Conservation (phyloP, 2,329 filamentous ascomycete genomes). For the Cryphonectria japonica region DNA sequence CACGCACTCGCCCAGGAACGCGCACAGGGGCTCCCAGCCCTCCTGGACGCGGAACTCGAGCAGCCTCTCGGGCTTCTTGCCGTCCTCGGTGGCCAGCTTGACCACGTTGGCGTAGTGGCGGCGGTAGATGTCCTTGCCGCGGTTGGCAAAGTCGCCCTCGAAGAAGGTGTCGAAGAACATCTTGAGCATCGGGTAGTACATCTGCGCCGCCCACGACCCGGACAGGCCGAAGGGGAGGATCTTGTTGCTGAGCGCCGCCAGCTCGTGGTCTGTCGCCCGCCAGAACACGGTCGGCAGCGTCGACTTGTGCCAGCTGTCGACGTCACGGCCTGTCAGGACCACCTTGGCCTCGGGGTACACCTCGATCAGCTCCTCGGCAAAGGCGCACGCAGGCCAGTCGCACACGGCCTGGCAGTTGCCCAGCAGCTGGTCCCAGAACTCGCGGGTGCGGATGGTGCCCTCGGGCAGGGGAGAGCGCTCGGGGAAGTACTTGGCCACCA, state of each 20-base stretch:
- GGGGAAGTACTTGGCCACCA: conserved; percentile 57
- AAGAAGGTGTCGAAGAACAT: conserved; percentile 73
- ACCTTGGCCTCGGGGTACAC: conserved; percentile 75
- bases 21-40: conserved; percentile 31
- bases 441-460: conserved; percentile 47
- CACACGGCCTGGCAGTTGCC: conserved; percentile 69
- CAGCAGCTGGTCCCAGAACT: conserved; percentile 71
- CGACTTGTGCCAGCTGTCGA: conserved; percentile 64
- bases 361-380: conserved; percentile 70
- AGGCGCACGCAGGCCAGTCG: conserved; percentile 70
- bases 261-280: conserved; percentile 67
- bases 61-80: conserved; percentile 39
- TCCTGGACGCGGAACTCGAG: conserved; percentile 31
- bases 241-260: conserved; percentile 32
- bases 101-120: conserved; percentile 32
- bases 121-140: conserved; percentile 65
- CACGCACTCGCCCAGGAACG: conserved; percentile 28
- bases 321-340: conserved; percentile 67
- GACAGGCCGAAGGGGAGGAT: conserved; percentile 51
- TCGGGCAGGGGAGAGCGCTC: conserved; percentile 56
- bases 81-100: conserved; percentile 42
- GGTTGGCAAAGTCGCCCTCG: conserved; percentile 67
- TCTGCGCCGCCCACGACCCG: conserved; percentile 66
- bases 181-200: conserved; percentile 72
- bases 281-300: conserved; percentile 71